Evolutionary conservation across 2,329 filamentous ascomycete species (phyloP).

Genomic region (Trichophyton equinum): DNA sequence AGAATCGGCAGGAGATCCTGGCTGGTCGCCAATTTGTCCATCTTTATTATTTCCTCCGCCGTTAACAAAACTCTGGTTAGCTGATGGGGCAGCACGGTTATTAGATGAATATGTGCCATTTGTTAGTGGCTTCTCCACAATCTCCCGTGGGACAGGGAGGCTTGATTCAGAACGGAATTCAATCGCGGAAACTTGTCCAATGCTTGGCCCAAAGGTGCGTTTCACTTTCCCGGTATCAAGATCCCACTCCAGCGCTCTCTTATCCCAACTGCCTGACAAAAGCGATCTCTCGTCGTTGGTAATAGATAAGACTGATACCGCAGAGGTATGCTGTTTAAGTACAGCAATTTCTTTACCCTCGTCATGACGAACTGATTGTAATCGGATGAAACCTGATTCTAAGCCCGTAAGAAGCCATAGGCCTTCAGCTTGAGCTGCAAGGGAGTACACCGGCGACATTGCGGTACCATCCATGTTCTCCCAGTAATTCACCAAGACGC

Average conservation of each 20-base stretch:
- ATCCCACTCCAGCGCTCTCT: slow-evolving; percentile 88
- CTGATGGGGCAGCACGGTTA: slow-evolving; percentile 49
- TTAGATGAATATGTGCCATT: slow-evolving; percentile 68
- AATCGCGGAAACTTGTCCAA: slow-evolving; percentile 75
- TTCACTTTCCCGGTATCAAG: slow-evolving; percentile 69
- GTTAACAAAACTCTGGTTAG: slow-evolving; percentile 39
- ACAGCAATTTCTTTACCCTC: slow-evolving; percentile 81
- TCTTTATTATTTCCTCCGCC: slow-evolving; percentile 24
- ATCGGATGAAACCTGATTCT: slow-evolving; percentile 81
- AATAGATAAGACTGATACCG: slow-evolving; percentile 75
- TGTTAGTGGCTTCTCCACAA: slow-evolving; percentile 39
- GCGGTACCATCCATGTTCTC: slow-evolving; percentile 74
- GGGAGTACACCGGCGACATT: slow-evolving; percentile 84
- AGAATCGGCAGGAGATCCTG: slow-evolving; percentile 59
- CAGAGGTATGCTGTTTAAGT: slow-evolving; percentile 73
- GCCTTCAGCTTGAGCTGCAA: slow-evolving; percentile 80
- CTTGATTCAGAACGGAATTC: slow-evolving; percentile 70
- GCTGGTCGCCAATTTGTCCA: slow-evolving; percentile 43
- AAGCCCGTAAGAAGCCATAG: slow-evolving; percentile 85
- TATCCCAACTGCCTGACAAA: slow-evolving; percentile 93
- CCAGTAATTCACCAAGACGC: slow-evolving; percentile 92
- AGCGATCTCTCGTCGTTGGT: slow-evolving; percentile 76
- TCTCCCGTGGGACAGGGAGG: slow-evolving; percentile 61
- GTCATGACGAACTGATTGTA: slow-evolving; percentile 86
- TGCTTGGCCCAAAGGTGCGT: slow-evolving; percentile 63